Base-by-base conservation (phyloP, 2,329 filamentous ascomycete species). In the Neonectria sp. region DNA sequence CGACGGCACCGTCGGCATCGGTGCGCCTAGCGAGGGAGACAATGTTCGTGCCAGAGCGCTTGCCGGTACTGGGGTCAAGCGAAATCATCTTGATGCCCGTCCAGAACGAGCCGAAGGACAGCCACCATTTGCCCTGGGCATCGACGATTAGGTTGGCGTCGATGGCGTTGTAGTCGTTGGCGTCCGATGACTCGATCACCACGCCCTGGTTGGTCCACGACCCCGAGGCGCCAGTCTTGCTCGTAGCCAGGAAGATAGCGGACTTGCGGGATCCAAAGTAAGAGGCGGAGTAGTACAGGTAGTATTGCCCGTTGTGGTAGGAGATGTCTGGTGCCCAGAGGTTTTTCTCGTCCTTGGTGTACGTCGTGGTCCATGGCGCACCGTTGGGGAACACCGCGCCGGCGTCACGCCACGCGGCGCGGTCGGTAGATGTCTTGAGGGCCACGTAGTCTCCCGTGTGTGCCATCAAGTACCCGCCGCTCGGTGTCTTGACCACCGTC, bases 281-380 rank as follows among this genome's bases (percentile, higher is more conserved):
- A 4, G 77, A 79, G 2, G 77, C 77, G 0, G 77, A 79, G 70
- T 79, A 79, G 74, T 79, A 79, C 35, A 79, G 59, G 52, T 73
- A 78, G 72, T 77, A 79, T 65, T 72, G 65, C 0, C 73, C 75
- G 53, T 78, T 75, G 25, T 71, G 76, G 68, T 76, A 79, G 1
- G 82, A 79, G 5, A 88, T 84, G 71, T 91, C 88, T 0, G 89
- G 89, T 0, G 89, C 89, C 87, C 66, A 82, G 35, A 79, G 77
- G 55, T 79, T 79, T 62, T 65, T 69, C 3, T 73, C 75, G 33
- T 75, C 76, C 4, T 68, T 66, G 29, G 77, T 79, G 51, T 79
- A 79, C n/a, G 72, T 61, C 0, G 73, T 77, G 1, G 77, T 79
- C 77, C 77, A 79, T 0, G 77, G 68, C 6, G 77, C 77, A 3